phyloP scores from a whole-genome alignment of 1,139 yeast species.

The Petasospora rhodanensis region DNA sequence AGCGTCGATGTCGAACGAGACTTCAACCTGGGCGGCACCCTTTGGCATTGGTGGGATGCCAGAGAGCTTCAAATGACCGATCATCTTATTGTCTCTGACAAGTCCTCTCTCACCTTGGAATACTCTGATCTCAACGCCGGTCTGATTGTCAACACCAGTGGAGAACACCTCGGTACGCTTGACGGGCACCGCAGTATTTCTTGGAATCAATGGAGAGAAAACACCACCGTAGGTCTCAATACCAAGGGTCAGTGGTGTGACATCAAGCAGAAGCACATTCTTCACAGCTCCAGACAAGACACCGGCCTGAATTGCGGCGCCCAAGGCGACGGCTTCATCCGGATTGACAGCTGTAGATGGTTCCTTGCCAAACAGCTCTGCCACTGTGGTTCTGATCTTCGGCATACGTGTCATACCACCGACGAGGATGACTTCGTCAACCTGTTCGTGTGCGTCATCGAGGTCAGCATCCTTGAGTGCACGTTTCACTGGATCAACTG shows the following conservation, averaged over 20 bases:
- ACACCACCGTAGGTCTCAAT: conserved; percentile 99
- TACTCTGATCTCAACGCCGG: conserved; percentile 97
- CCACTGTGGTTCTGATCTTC: conserved; percentile 96
- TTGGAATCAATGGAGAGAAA: conserved; percentile 93
- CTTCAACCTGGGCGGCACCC: conserved; percentile 99
- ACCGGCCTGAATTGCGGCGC: conserved; percentile 99
- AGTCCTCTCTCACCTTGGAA: conserved; percentile 99
- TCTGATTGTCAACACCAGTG: conserved; percentile 98
- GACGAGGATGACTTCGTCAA: conserved; percentile 93
- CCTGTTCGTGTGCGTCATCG: conserved; percentile 79
- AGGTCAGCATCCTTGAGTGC: conserved; percentile 96
- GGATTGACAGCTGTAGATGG: conserved; percentile 99
- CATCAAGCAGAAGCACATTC: conserved; percentile 91
- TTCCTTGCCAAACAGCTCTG: conserved; percentile 86
- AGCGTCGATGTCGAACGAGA: conserved; percentile 95
- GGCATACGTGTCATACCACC: conserved; percentile 99
- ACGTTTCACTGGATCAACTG: conserved; percentile 96
- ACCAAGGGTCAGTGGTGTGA: conserved; percentile 95
- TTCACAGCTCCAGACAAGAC: conserved; percentile 98
- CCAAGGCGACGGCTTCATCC: conserved; percentile 99
- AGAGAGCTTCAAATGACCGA: conserved; percentile 93
- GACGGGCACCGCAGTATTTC: conserved; percentile 97
- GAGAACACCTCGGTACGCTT: conserved; percentile 97
- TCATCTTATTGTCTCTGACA: conserved; percentile 96
- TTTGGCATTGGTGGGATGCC: conserved; percentile 99